Conservation (phyloP, 208 protist genomes). For the Crithidia sp. region DNA sequence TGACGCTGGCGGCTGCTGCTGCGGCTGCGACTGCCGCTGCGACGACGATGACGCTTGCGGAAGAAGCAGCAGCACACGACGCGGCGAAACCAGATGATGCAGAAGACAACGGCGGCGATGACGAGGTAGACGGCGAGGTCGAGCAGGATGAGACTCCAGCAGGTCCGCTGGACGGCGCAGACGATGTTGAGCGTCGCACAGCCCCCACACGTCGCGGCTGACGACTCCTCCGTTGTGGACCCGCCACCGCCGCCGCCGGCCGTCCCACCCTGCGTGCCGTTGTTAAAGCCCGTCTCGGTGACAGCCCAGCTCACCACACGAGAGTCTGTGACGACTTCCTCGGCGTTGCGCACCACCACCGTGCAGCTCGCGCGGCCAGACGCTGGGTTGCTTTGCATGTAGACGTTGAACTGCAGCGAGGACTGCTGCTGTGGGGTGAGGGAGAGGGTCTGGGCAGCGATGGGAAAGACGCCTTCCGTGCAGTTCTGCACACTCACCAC, state of each 20-base stretch:
- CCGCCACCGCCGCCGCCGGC: background rate
- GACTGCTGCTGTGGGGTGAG: constrained; percentile 34
- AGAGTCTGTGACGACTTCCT: constrained; percentile 51
- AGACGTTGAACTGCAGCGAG: constrained; percentile 49
- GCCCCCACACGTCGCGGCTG: constrained; percentile 19
- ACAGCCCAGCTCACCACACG: constrained; percentile 42
- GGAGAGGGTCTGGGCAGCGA: constrained; percentile 54
- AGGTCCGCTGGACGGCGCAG: constrained; percentile 27
- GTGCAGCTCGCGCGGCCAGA: constrained; percentile 44
- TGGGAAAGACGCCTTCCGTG: constrained; percentile 57
- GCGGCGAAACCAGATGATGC: constrained; percentile 34
- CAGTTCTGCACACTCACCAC: constrained; percentile 51
- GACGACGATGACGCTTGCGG: background rate
- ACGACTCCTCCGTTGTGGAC: constrained; percentile 9
- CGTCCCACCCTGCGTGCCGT: constrained; percentile 66
- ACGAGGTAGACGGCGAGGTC: constrained; percentile 27
- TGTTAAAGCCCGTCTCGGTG: constrained; percentile 28
- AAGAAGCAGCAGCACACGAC: constrained; percentile 35
- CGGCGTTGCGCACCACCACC: constrained; percentile 51
- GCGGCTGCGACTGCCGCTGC: background rate
- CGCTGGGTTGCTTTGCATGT: constrained; percentile 34
- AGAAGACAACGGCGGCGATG: constrained; percentile 20
- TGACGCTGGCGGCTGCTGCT: background rate
- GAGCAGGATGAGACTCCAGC: constrained; percentile 26
- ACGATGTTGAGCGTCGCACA: constrained; percentile 40